Base-by-base conservation (phyloP, 495 filamentous ascomycete species). In the Penicillium turbatum region DNA sequence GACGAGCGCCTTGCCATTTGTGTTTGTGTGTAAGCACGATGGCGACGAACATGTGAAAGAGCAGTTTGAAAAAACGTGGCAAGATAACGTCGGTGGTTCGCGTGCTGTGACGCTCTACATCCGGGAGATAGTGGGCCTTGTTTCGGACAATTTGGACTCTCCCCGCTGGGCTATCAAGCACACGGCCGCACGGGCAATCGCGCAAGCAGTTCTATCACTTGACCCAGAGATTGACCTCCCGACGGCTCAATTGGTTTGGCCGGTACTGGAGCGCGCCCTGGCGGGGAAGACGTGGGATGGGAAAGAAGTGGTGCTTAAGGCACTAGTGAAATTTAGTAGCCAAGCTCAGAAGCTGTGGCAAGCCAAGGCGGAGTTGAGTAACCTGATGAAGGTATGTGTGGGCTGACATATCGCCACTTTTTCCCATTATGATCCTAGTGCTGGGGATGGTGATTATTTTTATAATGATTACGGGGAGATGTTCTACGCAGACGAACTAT, bases 131-230 rank as follows among this genome's bases (percentile, higher is more conserved):
- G 73, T 87, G 13, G 71, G 67, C 12, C 73, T 97, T 1, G 81
- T 82, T 12, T 75, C 80, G 15, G 72, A 78, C 47, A 78, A 90
- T 50, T 67, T 97, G 12, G 79, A 85, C 4, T 90, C 89, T 7
- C 79, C 87, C 3, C 86, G 86, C 61, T 97, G 93, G 93, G 83
- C 83, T 6, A 82, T 96, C 21, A 95, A 92, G 65, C 92, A 97
- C 59, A 87, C 89, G 4, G 86, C 88, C 11, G 89, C 93, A 19
- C 79, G 91, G 36, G 81, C 90, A 2, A 78, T 90, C 19, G 89
- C 89, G 6, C 85, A 89, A 45, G 81, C 83, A n/a, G 79, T 88
- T 19, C 79, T 70, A 26, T 82, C 82, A 6, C 70, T 85, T 17
- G 81, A 82, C 30, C 69, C 63, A 11, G 80, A 85, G 49, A 77